These are phyloP conservation scores for Penicillium cataractarum DNA, from an alignment of 495 filamentous ascomycete species.

Conservation along the genomic window DNA sequence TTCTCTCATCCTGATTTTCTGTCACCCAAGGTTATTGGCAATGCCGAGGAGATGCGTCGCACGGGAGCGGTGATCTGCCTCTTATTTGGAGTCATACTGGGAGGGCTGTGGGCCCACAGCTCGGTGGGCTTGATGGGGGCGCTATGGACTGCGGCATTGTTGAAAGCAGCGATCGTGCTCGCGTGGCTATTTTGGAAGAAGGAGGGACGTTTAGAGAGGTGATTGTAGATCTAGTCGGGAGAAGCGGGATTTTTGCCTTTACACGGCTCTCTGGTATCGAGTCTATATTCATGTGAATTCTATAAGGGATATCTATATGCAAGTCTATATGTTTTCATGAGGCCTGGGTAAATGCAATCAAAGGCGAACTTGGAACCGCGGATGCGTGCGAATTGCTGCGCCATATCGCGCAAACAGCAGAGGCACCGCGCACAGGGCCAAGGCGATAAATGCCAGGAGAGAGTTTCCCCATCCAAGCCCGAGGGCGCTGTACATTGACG, in stretches of 20 bases:
- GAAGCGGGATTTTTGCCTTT: not conserved
- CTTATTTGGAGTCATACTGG: conserved; percentile 61
- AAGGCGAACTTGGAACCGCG: not conserved
- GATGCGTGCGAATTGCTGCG: conserved; percentile 25
- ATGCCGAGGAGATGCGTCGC: conserved; percentile 62
- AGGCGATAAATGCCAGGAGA: conserved; percentile 50
- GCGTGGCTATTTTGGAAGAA: conserved; percentile 60
- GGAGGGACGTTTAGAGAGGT: not conserved
- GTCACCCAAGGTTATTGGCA: conserved; percentile 35
- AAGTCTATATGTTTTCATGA: not conserved
- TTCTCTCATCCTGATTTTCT: conserved; percentile 65
- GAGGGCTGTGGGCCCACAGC: conserved; percentile 61
- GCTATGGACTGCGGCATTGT: conserved; percentile 61
- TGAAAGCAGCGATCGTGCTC: conserved; percentile 57
- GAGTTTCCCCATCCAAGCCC: conserved; percentile 51
- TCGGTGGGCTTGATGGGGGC: conserved; percentile 60
- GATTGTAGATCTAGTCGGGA: not conserved
- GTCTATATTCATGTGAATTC: not conserved
- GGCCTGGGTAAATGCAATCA: not conserved
- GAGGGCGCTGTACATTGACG: conserved; percentile 45
- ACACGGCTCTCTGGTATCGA: not conserved
- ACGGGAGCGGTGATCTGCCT: conserved; percentile 59
- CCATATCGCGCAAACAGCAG: conserved; percentile 48
- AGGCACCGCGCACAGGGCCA: conserved; percentile 34
- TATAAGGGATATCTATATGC: not conserved